Evolutionary conservation across 2,329 filamentous ascomycete genomes (phyloP).

Genomic region (Cladosporium sp.): DNA sequence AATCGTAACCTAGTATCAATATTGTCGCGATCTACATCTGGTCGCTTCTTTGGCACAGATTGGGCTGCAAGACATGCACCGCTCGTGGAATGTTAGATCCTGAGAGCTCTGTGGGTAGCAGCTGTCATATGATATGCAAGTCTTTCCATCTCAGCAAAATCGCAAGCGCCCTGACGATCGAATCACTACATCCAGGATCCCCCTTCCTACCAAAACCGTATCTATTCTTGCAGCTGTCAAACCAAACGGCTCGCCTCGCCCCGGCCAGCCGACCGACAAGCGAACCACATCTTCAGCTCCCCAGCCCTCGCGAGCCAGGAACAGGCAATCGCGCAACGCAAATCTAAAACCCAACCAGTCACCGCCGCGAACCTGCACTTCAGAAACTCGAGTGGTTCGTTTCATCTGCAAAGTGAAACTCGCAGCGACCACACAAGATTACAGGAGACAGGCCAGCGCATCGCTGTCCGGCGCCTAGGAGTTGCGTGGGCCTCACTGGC

Average conservation of each 20-base stretch:
- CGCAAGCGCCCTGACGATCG: neutral
- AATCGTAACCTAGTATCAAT: neutral
- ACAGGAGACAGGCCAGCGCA: conserved; percentile 7
- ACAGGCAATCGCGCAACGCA: conserved; percentile 11
- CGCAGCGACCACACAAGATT: neutral
- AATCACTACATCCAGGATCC: neutral
- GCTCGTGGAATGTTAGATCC: too few relatives aligned
- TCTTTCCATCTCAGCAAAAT: neutral
- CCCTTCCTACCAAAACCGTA: neutral
- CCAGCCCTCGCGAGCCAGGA: conserved; percentile 6
- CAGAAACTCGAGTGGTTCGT: neutral
- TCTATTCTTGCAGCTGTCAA: neutral
- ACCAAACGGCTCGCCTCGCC: conserved; percentile 12
- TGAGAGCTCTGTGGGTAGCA: neutral
- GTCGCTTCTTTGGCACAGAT: neutral
- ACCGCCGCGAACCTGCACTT: neutral
- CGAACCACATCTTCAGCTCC: conserved; percentile 4
- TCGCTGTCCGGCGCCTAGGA: conserved; percentile 2
- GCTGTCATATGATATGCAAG: neutral
- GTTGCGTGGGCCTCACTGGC: neutral
- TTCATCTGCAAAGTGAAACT: conserved; percentile 4
- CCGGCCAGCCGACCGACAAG: neutral
- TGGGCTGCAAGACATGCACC: neutral
- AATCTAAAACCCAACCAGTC: neutral
- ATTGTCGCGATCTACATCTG: neutral